phyloP scores from a whole-genome alignment of 192 early-diverging fungal species.

The Fimicolochytrium jonesii region DNA sequence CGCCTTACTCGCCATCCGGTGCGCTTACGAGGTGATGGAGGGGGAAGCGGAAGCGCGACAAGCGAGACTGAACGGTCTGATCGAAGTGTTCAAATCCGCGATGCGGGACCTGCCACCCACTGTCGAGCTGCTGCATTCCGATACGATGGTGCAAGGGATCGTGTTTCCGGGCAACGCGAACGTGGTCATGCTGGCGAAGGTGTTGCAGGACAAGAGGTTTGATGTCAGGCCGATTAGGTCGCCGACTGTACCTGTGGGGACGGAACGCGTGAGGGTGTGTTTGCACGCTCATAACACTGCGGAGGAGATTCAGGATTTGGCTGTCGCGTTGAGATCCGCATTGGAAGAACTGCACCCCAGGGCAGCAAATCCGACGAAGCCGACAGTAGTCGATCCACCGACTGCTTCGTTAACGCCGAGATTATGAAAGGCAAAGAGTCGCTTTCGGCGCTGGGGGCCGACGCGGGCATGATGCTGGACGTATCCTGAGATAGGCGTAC shows the following conservation, averaged over 20 bases:
- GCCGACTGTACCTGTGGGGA: slow-evolving; percentile 74
- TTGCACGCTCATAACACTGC: slow-evolving; percentile 72
- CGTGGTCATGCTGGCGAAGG: slow-evolving; percentile 38
- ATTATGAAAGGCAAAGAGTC: too few species aligned
- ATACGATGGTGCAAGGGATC: slow-evolving; percentile 73
- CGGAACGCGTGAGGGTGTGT: slow-evolving; percentile 81
- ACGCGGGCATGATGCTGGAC: too few species aligned
- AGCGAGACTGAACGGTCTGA: slow-evolving; percentile 37
- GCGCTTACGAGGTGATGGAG: slow-evolving; percentile 60
- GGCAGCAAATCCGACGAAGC: too few species aligned
- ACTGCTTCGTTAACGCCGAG: too few species aligned
- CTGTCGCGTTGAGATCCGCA: slow-evolving; percentile 24
- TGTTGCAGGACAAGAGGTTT: slow-evolving; percentile 44
- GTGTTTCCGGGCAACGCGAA: slow-evolving; percentile 63
- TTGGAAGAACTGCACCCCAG: too few species aligned
- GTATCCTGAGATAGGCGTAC: too few species aligned
- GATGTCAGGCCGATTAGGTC: slow-evolving; percentile 75
- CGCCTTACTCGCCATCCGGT: slow-evolving; percentile 60
- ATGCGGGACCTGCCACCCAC: slow-evolving; percentile 1
- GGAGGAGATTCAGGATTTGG: slow-evolving; percentile 49
- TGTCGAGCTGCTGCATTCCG: slow-evolving; percentile 53
- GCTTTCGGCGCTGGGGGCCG: too few species aligned
- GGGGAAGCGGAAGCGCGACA: slow-evolving; percentile 47
- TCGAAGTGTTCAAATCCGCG: slow-evolving; percentile 46
- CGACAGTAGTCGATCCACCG: too few species aligned